phyloP scores from a whole-genome alignment of 1,139 yeast species.

The Kluyveromyces marxianus region DNA sequence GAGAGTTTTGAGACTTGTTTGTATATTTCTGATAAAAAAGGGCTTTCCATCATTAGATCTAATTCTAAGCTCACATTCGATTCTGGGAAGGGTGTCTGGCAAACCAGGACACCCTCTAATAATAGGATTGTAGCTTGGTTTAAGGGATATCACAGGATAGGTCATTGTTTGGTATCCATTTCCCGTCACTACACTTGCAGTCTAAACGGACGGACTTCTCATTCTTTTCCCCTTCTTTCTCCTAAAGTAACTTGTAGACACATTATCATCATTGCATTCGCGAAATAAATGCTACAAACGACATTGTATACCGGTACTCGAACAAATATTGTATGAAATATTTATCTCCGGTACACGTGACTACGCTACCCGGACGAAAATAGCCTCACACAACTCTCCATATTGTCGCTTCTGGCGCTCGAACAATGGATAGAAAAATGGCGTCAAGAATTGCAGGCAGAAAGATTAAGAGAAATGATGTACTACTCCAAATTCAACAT shows the following conservation, averaged over 20 bases:
- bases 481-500: no score
- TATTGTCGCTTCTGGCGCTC: no score
- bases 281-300: neutral
- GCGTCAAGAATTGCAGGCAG: no score
- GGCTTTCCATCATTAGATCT: slow-evolving; percentile 49
- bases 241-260: no score
- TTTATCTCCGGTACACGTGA: no score
- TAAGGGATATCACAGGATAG: slow-evolving; percentile 32
- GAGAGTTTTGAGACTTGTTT: slow-evolving; percentile 30
- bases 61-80: slow-evolving; percentile 29
- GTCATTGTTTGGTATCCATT: slow-evolving; percentile 12
- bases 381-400: no score
- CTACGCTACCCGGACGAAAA: no score
- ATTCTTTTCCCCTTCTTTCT: no score
- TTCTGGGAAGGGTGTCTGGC: slow-evolving; percentile 43
- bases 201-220: no score
- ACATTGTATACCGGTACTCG: neutral
- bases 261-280: neutral
- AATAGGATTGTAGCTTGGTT: slow-evolving; percentile 41
- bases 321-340: no score
- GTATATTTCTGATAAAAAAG: slow-evolving; percentile 65
- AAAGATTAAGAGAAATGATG: no score
- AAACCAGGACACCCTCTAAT: slow-evolving; percentile 62
- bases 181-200: neutral
- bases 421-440: no score